Evolutionary conservation across 768 basidiomycete genomes (phyloP), one percentile per base, ranked within the genome.

Genomic region (Psilocybe cubensis): DNA sequence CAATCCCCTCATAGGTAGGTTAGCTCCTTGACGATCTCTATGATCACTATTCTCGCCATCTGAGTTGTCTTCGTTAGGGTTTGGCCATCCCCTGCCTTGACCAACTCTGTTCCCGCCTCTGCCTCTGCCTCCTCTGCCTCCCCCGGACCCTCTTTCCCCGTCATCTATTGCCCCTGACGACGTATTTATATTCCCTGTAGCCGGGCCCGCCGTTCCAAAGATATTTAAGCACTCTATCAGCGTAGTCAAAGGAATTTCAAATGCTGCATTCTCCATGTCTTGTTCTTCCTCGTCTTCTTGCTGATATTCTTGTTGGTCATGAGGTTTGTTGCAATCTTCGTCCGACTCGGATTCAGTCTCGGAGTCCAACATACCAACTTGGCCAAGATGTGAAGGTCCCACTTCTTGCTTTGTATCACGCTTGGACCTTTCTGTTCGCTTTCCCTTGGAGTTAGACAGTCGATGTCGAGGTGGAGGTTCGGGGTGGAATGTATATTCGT

Each of bases 201-300:
- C 66, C 35, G 77, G 71, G 11, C 83, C 79, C 1, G 90, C 92
- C 10, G 94, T 91, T 25, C 96, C 96, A 65, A 96, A 98, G 54
- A 98, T 88, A 65, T 96, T 96, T 28, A 99, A 78, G 65, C 92
- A 95, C 61, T 97, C 94, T 58, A 97, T 83, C 49, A 98, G 74
- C 3, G 87, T 88, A 68, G 85, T 83, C 35, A 99, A 83, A 2
- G 90, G 89, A 54, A 99, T 82, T 70, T 96, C 93, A 65, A 98
- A 91, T 0, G 84, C 80, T 2, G 76, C 71, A 52, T 75, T 79
- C 21, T 76, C 71, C 9, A 52, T 57, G 18, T 70, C 70, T 66
- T 53, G 61, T 18, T 59, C 62, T 14, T 60, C 55, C 51, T 62
- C 57, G 12, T 57, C 45, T 56, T 63, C 60, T 52, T 66, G 67